Evolutionary conservation across 2,329 filamentous ascomycete species (phyloP).

Genomic region (Epicoccum nigrum): DNA sequence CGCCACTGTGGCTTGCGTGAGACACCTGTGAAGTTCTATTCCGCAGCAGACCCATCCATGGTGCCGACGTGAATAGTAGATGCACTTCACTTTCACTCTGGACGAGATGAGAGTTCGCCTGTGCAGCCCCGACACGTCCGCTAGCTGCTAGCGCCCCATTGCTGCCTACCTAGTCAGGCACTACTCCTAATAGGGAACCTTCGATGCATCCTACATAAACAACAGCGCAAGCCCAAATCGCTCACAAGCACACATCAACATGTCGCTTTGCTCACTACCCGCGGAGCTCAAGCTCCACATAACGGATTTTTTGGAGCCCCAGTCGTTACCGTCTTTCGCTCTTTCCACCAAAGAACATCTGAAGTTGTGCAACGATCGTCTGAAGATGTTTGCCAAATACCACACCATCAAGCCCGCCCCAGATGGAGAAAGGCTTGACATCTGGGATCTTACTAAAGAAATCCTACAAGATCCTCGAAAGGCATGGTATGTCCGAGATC

Average conservation of each 20-base stretch:
- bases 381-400: conserved; percentile 13
- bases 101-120: too few species aligned
- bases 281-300: conserved; percentile 21
- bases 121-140: too few species aligned
- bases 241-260: not conserved
- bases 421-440: not conserved
- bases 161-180: conserved; percentile 1
- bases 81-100: too few species aligned
- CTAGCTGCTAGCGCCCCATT: not conserved
- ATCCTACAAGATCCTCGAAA: conserved; percentile 17
- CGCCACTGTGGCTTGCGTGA: too few species aligned
- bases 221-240: not conserved
- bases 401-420: conserved; percentile 4
- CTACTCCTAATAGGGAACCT: not conserved
- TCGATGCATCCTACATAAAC: not conserved
- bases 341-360: conserved; percentile 18
- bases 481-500: conserved; percentile 25
- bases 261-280: conserved; percentile 18
- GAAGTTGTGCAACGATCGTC: conserved; percentile 3
- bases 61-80: too few species aligned
- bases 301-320: conserved; percentile 18
- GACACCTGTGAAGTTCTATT: too few species aligned
- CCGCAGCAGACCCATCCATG: too few species aligned
- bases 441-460: conserved; percentile 18
- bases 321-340: conserved; percentile 20